Base-by-base conservation (phyloP, 176 grass and related monocot species). In the Dactylis glomerata region DNA sequence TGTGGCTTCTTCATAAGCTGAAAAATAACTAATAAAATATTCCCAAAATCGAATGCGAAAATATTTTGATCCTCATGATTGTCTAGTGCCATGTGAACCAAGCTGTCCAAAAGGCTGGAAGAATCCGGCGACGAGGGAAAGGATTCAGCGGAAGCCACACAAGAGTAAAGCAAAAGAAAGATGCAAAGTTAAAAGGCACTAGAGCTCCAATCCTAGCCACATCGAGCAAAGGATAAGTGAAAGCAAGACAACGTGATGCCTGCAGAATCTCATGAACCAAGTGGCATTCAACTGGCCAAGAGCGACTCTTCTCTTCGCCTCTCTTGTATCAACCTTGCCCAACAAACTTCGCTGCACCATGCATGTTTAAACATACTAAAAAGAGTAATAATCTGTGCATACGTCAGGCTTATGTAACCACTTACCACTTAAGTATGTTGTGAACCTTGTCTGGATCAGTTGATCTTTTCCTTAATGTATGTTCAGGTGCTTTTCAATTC, bases 141-240 rank as follows among this genome's bases (percentile, higher is more conserved):
- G 78, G 71, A 85, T 85, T 81, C 83, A 86, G 13, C 71, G 68
- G 32, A 72, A 82, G 83, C 88, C 88, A 90, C 83, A 90, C 78
- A 86, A 70, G 51, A 33, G 66, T 7, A 82, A 89, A 81, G 58
- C 82, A 81, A 85, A 76, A 68, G 6, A 50, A 79, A 89, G 81
- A 89, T 89, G 87, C 87, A 84, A 89, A 89, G 87, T 49, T 51
- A 75, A 75, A 75, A 51, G 72, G 16, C 15, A 51, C 72, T 49
- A 57, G 28, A 64, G 15, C 68, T 38, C 75, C 4, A 32, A 45
- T 75, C 68, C 62, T 68, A 85, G 82, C 87, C 87, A 85, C 82
- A 76, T 6, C 68, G 45, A 49, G 66, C 68, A 89, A 84, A 85
- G 75, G 87, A 89, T 80, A 84, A 84, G 57, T 31, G 87, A 89